Conservation (phyloP, 345 rosid genomes). For the Brassica carinata region DNA sequence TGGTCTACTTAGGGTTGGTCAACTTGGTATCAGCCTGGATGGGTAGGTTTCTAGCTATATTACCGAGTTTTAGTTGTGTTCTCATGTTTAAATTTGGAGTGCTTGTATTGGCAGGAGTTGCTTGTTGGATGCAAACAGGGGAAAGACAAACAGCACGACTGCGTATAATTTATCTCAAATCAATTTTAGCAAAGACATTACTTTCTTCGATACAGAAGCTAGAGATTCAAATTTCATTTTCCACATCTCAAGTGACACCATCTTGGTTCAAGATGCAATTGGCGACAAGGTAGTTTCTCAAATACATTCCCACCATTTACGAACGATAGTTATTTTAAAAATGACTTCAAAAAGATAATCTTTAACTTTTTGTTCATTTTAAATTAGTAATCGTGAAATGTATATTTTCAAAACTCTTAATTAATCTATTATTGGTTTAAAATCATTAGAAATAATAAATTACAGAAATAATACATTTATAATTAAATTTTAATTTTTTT, state of each 20-base stretch:
- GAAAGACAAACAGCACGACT: constrained; percentile 81
- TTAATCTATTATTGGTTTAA: no score
- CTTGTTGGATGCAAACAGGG: constrained; percentile 83
- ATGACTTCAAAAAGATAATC: no score
- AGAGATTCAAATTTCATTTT: constrained; percentile 63
- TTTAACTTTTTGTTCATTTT: no score
- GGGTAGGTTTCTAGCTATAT: constrained; percentile 44
- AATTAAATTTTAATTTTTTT: no score
- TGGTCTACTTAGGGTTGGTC: constrained; percentile 65
- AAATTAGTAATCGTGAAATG: no score
- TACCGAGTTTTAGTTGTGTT: background rate
- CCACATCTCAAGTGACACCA: constrained; percentile 78
- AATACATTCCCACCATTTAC: background rate
- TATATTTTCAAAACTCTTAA: no score
- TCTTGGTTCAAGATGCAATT: constrained; percentile 86
- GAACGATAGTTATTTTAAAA: background rate
- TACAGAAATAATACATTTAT: no score
- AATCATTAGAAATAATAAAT: no score
- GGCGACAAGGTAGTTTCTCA: constrained; percentile 68
- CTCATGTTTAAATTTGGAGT: constrained; percentile 5
- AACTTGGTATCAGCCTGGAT: constrained; percentile 68
- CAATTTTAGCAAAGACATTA: constrained; percentile 61
- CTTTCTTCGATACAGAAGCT: constrained; percentile 73
- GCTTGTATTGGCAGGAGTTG: constrained; percentile 32
- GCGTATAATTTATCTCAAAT: constrained; percentile 67